phyloP scores from a whole-genome alignment of 768 basidiomycete genomes.

The Calocybe cyanea region DNA sequence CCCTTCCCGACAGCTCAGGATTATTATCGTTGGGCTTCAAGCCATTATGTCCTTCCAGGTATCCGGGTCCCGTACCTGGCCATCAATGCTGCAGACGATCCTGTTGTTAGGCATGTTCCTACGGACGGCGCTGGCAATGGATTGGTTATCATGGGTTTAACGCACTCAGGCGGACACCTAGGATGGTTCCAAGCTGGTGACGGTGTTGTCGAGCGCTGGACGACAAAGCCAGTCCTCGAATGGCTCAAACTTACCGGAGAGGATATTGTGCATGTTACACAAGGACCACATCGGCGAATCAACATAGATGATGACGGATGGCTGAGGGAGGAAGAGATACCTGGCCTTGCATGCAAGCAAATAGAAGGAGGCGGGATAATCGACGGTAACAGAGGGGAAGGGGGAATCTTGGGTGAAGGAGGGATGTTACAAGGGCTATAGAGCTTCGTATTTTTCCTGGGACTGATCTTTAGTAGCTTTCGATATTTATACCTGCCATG shows the following conservation, averaged over 20 bases:
- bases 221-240: slow-evolving; percentile 67
- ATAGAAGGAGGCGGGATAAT: slow-evolving; percentile 50
- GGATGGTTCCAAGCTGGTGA: slow-evolving; percentile 73
- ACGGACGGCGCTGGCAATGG: slow-evolving; percentile 49
- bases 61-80: slow-evolving; percentile 73
- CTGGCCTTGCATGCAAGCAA: slow-evolving; percentile 55
- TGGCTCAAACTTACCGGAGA: slow-evolving; percentile 62
- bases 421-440: slow-evolving; percentile 63
- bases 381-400: slow-evolving; percentile 47
- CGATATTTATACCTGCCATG: not conserved
- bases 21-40: slow-evolving; percentile 53
- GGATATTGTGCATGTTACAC: slow-evolving; percentile 37
- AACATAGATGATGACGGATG: slow-evolving; percentile 54
- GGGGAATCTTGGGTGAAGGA: too few relatives aligned
- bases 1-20: slow-evolving; percentile 43
- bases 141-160: slow-evolving; percentile 57
- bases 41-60: slow-evolving; percentile 52
- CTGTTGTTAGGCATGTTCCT: slow-evolving; percentile 64
- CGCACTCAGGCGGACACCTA: slow-evolving; percentile 68
- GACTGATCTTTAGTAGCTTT: slow-evolving; percentile 14
- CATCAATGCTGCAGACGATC: slow-evolving; percentile 75
- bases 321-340: slow-evolving; percentile 53
- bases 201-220: slow-evolving; percentile 52
- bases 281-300: slow-evolving; percentile 27
- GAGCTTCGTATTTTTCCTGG: not conserved